Base-by-base conservation (phyloP, 2,329 filamentous ascomycete species). In the Colletotrichum sp. region DNA sequence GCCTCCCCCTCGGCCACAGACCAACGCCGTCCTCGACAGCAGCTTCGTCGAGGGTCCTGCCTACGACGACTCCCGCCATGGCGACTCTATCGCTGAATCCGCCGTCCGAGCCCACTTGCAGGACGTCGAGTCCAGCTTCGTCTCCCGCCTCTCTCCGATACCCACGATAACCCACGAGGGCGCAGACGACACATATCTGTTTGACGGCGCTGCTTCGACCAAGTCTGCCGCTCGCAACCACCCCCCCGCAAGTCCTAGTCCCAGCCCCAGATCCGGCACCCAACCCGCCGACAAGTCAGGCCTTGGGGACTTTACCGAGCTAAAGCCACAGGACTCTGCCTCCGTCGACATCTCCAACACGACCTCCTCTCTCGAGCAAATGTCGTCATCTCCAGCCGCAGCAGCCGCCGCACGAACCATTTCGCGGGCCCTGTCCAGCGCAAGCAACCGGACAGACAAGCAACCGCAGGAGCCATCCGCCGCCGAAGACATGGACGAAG, bases 121-220 rank as follows among this genome's bases (percentile, higher is more conserved):
- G 79, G 92, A 93, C 79, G 88, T 93, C 77, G 92, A 94, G 80
- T 93, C 92, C 39, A 93, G 92, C 83, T 93, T 93, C 80, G 81
- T 92, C 71, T 89, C 90, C 3, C 87, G 88, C 8, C 81, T 90
- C 8, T 93, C 91, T 9, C 91, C 91, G 15, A 87, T 92, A 63
- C 87, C 86, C 44, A 85, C 85, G 34, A 85, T 87, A 67, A 83
- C 86, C 12, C 83, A 85, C 39, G 85, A 85, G 77, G 90, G 87
- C 64, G 81, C 87, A 71, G 91, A 93, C 83, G 91, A 93, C 81
- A 91, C 90, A 28, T 93, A 88, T 79, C 83, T 92, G 64, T 92
- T 92, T 79, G 91, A 92, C 79, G 82, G 72, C 39, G 84, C 84
- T 60, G 83, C 83, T 9, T 80, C 80, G 25, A 16, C 69, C 82